Base-by-base conservation (phyloP, 2,329 filamentous ascomycete species). In the Onygenales sp. region DNA sequence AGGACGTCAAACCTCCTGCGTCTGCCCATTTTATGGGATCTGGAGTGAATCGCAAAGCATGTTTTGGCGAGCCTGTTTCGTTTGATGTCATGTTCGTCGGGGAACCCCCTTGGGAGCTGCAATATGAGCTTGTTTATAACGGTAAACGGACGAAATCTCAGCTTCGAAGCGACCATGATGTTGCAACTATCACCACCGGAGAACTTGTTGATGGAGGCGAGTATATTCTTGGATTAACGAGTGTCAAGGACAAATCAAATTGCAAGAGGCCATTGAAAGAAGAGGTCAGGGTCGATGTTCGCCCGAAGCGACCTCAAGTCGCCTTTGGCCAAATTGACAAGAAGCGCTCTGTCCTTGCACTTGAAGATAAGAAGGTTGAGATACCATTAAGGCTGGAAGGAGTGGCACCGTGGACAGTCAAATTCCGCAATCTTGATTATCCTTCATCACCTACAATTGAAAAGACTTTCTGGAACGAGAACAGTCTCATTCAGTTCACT, bases 101-200 rank as follows among this genome's bases (percentile, higher is more conserved):
- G 43, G 90, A 97, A 62, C 79, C 84, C 14, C 93, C 94, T 0
- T 97, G 92, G 77, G 86, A 79, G 21, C 73, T 98, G 41, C 90
- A 97, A 65, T 98, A 95, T 74, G 93, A 97, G 69, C 75, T 96
- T 42, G 81, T 96, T 7, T 88, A 97, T 69, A 87, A 90, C 53
- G 91, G 91, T 53, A 94, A 87, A 70, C 83, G 91, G 51, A 84
- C 82, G 58, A 85, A 87, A 50, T 79, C 86, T 61, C 80, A 78
- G 53, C 76, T 82, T 31, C 75, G 80, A 54, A 87, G 95, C 53
- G 75, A 83, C 27, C 75, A 74, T 2, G 75, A 81, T 49, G 71
- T 76, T 21, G 84, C 85, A 65, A 85, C 78, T 39, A 90, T 98
- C 65, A 81, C 81, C 59, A 96, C 92, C 0, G 80, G 85, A 2